Evolutionary conservation across 495 filamentous ascomycete genomes (phyloP).

Genomic region (Penicillium waksmanii): DNA sequence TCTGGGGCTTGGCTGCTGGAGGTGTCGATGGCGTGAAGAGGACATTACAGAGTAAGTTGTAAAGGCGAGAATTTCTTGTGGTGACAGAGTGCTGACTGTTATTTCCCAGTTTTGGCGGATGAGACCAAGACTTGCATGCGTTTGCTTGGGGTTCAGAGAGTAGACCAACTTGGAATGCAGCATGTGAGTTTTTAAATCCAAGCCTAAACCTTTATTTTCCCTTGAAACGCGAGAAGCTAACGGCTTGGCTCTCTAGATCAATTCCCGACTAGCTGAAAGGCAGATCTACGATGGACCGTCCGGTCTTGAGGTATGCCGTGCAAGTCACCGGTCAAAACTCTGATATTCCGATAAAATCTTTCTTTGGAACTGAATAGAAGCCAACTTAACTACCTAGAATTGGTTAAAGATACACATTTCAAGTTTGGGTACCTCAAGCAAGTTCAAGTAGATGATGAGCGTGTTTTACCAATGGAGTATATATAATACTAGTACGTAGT

Average conservation of each 20-base stretch:
- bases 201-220: not conserved
- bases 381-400: too few species aligned
- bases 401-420: too few species aligned
- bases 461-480: too few species aligned
- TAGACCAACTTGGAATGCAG: conserved; percentile 69
- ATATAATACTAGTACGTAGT: too few species aligned
- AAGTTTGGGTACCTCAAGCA: too few species aligned
- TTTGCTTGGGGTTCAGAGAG: conserved; percentile 72
- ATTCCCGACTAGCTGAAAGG: conserved; percentile 70
- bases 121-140: conserved; percentile 87
- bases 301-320: conserved; percentile 46
- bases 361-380: too few species aligned
- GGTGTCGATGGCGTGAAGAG: conserved; percentile 80
- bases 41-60: conserved; percentile 73
- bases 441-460: too few species aligned
- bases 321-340: conserved; percentile 13
- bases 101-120: conserved; percentile 68
- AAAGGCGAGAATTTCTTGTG: not conserved
- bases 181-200: conserved; percentile 58
- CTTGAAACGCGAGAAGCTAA: not conserved
- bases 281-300: conserved; percentile 75
- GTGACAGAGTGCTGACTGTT: not conserved
- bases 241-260: conserved; percentile 56
- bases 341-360: conserved; percentile 3
- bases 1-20: conserved; percentile 83